Evolutionary conservation across 495 filamentous ascomycete species (phyloP).

Genomic region (Neurospora sp.): DNA sequence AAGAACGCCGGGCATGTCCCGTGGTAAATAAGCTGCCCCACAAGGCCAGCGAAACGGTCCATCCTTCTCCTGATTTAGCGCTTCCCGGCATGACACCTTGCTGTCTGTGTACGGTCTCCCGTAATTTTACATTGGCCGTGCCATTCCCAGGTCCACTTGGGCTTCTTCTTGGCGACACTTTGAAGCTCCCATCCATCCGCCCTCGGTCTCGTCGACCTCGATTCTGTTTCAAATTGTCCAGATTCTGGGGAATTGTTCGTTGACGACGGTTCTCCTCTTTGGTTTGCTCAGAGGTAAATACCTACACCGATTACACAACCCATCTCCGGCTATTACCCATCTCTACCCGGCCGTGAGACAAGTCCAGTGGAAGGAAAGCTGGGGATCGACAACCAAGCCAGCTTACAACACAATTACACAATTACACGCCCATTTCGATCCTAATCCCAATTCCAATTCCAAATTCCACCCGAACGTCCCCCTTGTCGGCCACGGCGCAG

Average conservation of each 20-base stretch:
- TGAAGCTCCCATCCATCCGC: neutral
- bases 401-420: neutral
- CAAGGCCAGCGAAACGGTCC: neutral
- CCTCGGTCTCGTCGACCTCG: neutral
- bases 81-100: neutral
- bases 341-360: neutral
- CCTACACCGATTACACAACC: neutral
- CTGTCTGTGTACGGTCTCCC: neutral
- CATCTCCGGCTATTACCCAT: neutral
- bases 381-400: neutral
- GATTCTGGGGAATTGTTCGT: neutral
- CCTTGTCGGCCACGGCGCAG: neutral
- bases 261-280: neutral
- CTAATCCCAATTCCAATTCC: neutral
- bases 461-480: neutral
- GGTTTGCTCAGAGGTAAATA: neutral
- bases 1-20: neutral
- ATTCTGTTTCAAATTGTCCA: neutral
- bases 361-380: neutral
- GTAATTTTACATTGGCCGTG: neutral
- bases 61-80: neutral
- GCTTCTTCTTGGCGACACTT: neutral
- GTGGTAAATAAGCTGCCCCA: neutral
- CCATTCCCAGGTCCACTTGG: neutral
- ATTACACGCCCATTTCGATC: neutral